Evolutionary conservation across 192 early-diverging fungal species (phyloP), one percentile per base, ranked within the genome.

Genomic region (Entomortierella beljakovae): DNA sequence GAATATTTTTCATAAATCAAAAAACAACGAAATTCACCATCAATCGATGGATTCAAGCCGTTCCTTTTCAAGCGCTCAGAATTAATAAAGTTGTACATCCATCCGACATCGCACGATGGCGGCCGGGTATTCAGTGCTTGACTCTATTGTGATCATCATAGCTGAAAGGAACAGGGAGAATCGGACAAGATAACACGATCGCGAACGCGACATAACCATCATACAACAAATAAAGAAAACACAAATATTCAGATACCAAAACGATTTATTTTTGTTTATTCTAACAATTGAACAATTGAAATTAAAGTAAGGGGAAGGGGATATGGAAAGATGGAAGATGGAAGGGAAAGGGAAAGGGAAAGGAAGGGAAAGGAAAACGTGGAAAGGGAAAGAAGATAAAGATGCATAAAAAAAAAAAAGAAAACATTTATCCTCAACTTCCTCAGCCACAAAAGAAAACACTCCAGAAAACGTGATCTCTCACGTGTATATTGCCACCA

Each of bases 81-180:
- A 65, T 76, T 55, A 67, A 66, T 74, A 74, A 73, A 61, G 65
- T 67, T 76, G 72, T 76, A 13, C 72, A 76, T 76, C 72, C 72
- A 76, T 76, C 72, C 72, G 72, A 76, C 72, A 42, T 76, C 72
- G 72, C 72, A 76, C 72, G 72, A 63, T 76, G 72, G 72, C 72
- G 72, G 72, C 72, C 72, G 72, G 72, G 72, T 76, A 76, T 76
- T 76, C 72, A 76, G 72, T 76, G 72, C 72, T 76, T 76, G 72
- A 76, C 72, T 76, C 72, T 76, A 76, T 75, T 42, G 51, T 61
- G 58, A 76, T 76, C 72, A 76, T 76, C 72, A 76, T 76, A 43
- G 72, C 72, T 76, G 49, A 34, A 25, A 18, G 53, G 52, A 10
- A 49, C 8, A 34, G 58, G 49, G 6, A 68, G 26, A 22, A 51